Percentiles rank a stretch among this genome's conserved stretches.
phyloP scores from a whole-genome alignment of 2,329 filamentous ascomycete genomes.

The Penicillium oxalicum region DNA sequence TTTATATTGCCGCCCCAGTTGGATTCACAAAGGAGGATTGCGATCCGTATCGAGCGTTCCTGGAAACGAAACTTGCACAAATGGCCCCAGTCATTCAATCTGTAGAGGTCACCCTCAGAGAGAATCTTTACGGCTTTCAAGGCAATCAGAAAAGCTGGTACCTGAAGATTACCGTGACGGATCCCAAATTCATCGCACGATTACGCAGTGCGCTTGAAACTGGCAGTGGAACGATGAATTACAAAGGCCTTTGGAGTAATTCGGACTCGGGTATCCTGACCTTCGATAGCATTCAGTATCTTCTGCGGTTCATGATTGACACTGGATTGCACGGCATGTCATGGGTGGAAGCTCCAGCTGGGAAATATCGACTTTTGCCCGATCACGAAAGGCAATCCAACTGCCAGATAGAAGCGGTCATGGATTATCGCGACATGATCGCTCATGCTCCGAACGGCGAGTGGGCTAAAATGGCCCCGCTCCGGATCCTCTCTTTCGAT shows the following conservation, averaged over 20 bases:
- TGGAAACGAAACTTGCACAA: slow-evolving; percentile 73
- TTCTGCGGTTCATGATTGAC: slow-evolving; percentile 96
- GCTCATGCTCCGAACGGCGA: slow-evolving; percentile 85
- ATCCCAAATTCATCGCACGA: slow-evolving; percentile 75
- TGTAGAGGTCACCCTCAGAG: slow-evolving; percentile 73
- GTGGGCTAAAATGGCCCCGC: slow-evolving; percentile 95
- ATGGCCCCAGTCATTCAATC: slow-evolving; percentile 70
- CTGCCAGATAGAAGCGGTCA: slow-evolving; percentile 89
- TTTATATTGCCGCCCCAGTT: slow-evolving; percentile 84
- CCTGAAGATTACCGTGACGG: slow-evolving; percentile 85
- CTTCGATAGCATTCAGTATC: slow-evolving; percentile 93
- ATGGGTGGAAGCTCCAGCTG: slow-evolving; percentile 81
- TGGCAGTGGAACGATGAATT: slow-evolving; percentile 64
- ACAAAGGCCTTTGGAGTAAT: slow-evolving; percentile 80
- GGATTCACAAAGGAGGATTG: slow-evolving; percentile 75
- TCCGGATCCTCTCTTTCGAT: slow-evolving; percentile 91
- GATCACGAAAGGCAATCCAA: slow-evolving; percentile 70
- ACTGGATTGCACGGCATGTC: slow-evolving; percentile 93
- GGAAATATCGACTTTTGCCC: slow-evolving; percentile 65
- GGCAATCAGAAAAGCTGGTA: slow-evolving; percentile 89
- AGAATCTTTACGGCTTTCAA: slow-evolving; percentile 91
- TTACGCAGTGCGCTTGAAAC: slow-evolving; percentile 70
- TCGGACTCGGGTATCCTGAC: slow-evolving; percentile 70
- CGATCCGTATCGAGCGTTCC: slow-evolving; percentile 67
- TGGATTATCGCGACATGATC: slow-evolving; percentile 76